These are phyloP conservation scores for Trichoderma sp. DNA, from an alignment of 2,329 filamentous ascomycete species.

Conservation along the genomic window DNA sequence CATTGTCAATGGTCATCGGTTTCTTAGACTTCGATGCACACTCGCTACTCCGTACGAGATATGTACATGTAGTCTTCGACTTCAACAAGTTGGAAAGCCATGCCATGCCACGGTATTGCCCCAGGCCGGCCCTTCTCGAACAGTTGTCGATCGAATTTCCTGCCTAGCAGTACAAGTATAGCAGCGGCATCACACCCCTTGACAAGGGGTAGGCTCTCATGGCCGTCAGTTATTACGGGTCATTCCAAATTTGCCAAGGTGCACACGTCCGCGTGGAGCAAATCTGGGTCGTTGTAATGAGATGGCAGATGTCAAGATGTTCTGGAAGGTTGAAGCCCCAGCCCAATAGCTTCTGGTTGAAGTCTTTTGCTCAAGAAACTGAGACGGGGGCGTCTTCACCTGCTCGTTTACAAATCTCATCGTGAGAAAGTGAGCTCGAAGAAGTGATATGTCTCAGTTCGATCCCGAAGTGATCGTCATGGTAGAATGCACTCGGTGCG, in stretches of 20 bases:
- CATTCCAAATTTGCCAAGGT: conserved; percentile 4
- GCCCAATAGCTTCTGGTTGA: background rate
- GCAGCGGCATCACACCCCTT: background rate
- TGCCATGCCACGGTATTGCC: background rate
- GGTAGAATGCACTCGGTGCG: conserved; percentile 15
- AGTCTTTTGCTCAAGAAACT: background rate
- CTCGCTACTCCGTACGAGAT: background rate
- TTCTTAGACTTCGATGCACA: background rate
- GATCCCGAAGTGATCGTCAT: background rate
- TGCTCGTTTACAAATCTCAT: background rate
- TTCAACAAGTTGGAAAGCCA: background rate
- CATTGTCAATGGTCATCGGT: background rate
- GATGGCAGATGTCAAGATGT: conserved; percentile 12
- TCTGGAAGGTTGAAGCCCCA: conserved; percentile 19
- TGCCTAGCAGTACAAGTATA: background rate
- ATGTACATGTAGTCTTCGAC: background rate
- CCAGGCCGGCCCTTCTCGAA: background rate
- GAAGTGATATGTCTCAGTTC: background rate
- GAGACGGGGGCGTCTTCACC: background rate
- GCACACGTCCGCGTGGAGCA: conserved; percentile 11
- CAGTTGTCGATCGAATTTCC: conserved; percentile 12
- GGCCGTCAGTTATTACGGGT: conserved; percentile 1
- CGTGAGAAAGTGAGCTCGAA: background rate
- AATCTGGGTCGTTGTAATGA: conserved; percentile 20
- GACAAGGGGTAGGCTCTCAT: background rate